These are phyloP conservation scores for Plantago elongata DNA, from an alignment of 257 asterid genomes.

Conservation along the genomic window DNA sequence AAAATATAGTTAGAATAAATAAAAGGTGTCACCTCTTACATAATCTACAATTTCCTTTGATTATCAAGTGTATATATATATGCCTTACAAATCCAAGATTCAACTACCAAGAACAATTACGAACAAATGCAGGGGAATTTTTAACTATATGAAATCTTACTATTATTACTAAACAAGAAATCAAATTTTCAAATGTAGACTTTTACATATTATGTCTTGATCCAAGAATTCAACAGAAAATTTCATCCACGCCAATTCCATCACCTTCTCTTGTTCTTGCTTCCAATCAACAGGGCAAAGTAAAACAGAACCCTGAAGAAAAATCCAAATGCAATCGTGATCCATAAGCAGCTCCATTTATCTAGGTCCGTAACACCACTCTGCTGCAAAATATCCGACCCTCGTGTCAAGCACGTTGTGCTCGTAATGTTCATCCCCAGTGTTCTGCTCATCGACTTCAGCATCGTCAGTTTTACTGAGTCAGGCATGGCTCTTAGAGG, in stretches of 20 bases:
- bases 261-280: conserved; percentile 51
- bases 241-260: background rate
- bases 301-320: conserved; percentile 50
- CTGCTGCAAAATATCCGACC: conserved; percentile 41
- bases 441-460: conserved; percentile 42
- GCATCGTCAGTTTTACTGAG: conserved; percentile 28
- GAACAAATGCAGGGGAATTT: background rate
- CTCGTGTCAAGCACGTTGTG: conserved; percentile 44
- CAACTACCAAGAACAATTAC: background rate
- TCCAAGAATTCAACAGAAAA: background rate
- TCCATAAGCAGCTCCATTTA: conserved; percentile 61
- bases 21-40: too few species aligned
- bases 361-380: conserved; percentile 44
- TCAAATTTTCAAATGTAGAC: background rate
- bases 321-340: conserved; percentile 56
- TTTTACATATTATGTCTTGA: background rate
- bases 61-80: too few species aligned
- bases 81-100: conserved; percentile 1
- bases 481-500: conserved; percentile 35
- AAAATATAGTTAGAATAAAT: too few species aligned
- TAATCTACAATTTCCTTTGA: too few species aligned
- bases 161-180: background rate
- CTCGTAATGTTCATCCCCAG: conserved; percentile 48
- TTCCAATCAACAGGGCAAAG: conserved; percentile 49
- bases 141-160: conserved; percentile 2